phyloP scores from a whole-genome alignment of 2,329 filamentous ascomycete genomes.

The Simplicillium aogashimaense region DNA sequence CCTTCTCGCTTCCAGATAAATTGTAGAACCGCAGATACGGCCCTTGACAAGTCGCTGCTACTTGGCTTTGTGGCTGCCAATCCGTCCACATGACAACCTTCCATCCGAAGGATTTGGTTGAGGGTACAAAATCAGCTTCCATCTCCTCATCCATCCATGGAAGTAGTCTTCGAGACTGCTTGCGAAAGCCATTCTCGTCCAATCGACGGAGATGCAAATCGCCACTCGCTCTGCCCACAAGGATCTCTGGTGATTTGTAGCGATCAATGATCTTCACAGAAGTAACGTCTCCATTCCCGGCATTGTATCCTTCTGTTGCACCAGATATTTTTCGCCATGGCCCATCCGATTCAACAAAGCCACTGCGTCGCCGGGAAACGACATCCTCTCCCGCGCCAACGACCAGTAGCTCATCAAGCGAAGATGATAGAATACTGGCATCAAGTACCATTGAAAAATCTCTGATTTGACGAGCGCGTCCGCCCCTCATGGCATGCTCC shows the following conservation, averaged over 20 bases:
- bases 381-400: slow-evolving; percentile 44
- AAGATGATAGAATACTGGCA: slow-evolving; percentile 24
- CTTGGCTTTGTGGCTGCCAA: slow-evolving; percentile 17
- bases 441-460: slow-evolving; percentile 38
- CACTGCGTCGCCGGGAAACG: slow-evolving; percentile 28
- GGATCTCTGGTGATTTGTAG: slow-evolving; percentile 19
- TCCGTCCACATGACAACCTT: slow-evolving; percentile 22
- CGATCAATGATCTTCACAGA: slow-evolving; percentile 33
- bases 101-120: slow-evolving; percentile 17
- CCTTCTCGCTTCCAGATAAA: slow-evolving; percentile 8
- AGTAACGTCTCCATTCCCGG: slow-evolving; percentile 40
- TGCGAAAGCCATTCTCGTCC: slow-evolving; percentile 17
- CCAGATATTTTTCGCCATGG: slow-evolving; percentile 30
- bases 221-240: slow-evolving; percentile 41
- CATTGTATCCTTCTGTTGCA: slow-evolving; percentile 23
- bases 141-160: slow-evolving; percentile 7
- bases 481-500: slow-evolving; percentile 7
- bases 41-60: slow-evolving; percentile 20
- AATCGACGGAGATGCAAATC: slow-evolving; percentile 33
- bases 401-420: slow-evolving; percentile 34
- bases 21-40: slow-evolving; percentile 19
- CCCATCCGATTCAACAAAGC: slow-evolving; percentile 10
- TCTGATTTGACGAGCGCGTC: slow-evolving; percentile 20
- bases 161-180: slow-evolving; percentile 14
- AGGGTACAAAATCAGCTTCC: background rate